Evolutionary conservation across 1,139 yeast species (phyloP).

Genomic region (Suzukiozyma palmioleophila): DNA sequence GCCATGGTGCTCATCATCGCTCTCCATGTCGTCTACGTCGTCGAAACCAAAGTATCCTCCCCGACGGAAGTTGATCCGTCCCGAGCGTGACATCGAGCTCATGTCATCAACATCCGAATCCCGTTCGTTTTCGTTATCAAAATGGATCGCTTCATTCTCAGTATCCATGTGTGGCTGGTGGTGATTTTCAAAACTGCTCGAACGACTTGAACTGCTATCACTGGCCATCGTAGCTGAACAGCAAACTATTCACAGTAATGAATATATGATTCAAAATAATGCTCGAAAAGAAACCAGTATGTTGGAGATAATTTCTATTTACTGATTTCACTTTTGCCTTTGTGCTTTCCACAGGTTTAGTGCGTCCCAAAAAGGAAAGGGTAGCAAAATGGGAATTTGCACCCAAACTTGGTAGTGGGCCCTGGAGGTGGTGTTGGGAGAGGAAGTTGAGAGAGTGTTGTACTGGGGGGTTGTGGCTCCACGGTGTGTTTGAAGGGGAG

Average conservation of each 20-base stretch:
- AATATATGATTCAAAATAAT: neutral
- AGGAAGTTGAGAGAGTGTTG: too few species aligned
- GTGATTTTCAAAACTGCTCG: neutral
- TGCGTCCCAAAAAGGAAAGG: neutral
- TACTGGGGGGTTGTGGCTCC: too few species aligned
- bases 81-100: neutral
- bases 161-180: neutral
- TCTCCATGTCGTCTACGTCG: conserved; percentile 8
- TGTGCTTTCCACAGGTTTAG: neutral
- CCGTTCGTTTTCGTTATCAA: neutral
- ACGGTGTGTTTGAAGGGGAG: too few species aligned
- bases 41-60: conserved; percentile 1
- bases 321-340: neutral
- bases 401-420: neutral
- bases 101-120: neutral
- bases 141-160: neutral
- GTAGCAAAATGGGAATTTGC: neutral
- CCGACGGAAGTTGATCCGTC: neutral
- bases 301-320: neutral
- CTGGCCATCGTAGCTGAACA: neutral
- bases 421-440: too few species aligned
- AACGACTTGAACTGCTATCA: neutral
- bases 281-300: too few species aligned
- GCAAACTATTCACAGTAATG: neutral
- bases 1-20: conserved; percentile 8